These are phyloP conservation scores for Boletus tylopilopsis DNA, from an alignment of 768 basidiomycete genomes.

Conservation along the genomic window DNA sequence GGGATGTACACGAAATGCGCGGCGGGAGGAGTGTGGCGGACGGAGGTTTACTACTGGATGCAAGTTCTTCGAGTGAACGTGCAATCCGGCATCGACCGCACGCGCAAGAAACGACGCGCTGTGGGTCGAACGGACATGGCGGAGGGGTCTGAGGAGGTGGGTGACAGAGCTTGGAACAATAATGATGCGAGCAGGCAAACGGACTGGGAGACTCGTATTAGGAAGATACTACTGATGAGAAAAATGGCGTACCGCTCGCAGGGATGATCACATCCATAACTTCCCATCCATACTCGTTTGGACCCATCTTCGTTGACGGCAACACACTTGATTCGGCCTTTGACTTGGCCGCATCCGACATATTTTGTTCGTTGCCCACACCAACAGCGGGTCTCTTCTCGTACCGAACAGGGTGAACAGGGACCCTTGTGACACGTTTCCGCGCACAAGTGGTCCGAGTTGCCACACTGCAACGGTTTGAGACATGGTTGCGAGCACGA, in stretches of 20 bases:
- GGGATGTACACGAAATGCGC: conserved; percentile 60
- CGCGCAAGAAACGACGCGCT: conserved; percentile 66
- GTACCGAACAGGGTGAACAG: conserved; percentile 62
- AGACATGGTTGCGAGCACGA: conserved; percentile 39
- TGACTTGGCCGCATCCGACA: conserved; percentile 66
- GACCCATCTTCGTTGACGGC: conserved; percentile 27
- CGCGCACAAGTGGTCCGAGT: conserved; percentile 61
- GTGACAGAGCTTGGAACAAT: conserved; percentile 75
- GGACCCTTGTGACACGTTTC: conserved; percentile 71
- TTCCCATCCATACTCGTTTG: conserved; percentile 60
- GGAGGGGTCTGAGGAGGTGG: conserved; percentile 56
- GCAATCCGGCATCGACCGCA: conserved; percentile 57
- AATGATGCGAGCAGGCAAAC: conserved; percentile 77
- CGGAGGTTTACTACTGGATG: background rate
- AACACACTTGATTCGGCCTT: conserved; percentile 33
- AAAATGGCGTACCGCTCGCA: conserved; percentile 51
- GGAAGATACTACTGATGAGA: background rate
- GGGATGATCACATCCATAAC: conserved; percentile 52
- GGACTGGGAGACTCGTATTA: conserved; percentile 33
- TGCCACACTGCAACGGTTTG: conserved; percentile 57
- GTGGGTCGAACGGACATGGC: conserved; percentile 72
- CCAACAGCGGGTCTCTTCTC: conserved; percentile 62
- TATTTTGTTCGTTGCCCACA: conserved; percentile 68
- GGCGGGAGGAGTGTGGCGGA: conserved; percentile 29
- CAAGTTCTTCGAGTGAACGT: conserved; percentile 36